These are phyloP conservation scores for Gamarada debralockiae DNA, from an alignment of 495 filamentous ascomycete genomes.

Conservation along the genomic window DNA sequence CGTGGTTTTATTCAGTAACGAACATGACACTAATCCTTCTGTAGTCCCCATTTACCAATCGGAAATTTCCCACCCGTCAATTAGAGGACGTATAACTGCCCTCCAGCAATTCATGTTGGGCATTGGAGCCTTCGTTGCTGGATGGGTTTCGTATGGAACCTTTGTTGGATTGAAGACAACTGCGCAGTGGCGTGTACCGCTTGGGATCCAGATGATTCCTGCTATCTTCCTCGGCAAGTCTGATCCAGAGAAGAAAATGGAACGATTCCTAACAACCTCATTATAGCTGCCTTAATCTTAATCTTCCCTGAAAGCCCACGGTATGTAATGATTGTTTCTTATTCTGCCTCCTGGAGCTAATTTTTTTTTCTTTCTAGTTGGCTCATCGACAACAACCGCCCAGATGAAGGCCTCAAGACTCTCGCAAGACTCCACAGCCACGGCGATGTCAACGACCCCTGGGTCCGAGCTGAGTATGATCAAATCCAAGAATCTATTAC, in stretches of 20 bases:
- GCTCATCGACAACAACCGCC: constrained; percentile 53
- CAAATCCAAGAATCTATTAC: constrained; percentile 60
- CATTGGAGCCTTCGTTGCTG: constrained; percentile 45
- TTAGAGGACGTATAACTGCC: constrained; percentile 47
- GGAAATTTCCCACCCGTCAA: constrained; percentile 53
- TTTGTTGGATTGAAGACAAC: constrained; percentile 25
- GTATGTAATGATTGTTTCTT: constrained; percentile 4
- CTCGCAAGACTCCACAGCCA: constrained; percentile 57
- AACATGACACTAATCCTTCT: too few species aligned
- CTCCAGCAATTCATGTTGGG: constrained; percentile 61
- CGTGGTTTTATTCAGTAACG: too few species aligned
- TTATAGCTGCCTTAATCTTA: constrained; percentile 38
- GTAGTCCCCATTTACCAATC: constrained; percentile 19
- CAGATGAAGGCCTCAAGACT: constrained; percentile 50
- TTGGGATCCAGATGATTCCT: constrained; percentile 57
- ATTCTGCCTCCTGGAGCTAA: neutral
- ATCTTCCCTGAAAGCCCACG: constrained; percentile 53
- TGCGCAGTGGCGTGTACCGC: constrained; percentile 50
- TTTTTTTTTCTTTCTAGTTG: constrained; percentile 34
- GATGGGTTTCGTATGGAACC: constrained; percentile 40
- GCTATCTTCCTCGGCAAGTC: constrained; percentile 45
- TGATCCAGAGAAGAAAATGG: neutral
- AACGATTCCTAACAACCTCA: neutral
- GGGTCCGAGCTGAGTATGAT: constrained; percentile 63
- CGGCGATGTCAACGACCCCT: constrained; percentile 52